Evolutionary conservation across 139 green algal genomes (phyloP).

Genomic region (Chloropicon primus): DNA sequence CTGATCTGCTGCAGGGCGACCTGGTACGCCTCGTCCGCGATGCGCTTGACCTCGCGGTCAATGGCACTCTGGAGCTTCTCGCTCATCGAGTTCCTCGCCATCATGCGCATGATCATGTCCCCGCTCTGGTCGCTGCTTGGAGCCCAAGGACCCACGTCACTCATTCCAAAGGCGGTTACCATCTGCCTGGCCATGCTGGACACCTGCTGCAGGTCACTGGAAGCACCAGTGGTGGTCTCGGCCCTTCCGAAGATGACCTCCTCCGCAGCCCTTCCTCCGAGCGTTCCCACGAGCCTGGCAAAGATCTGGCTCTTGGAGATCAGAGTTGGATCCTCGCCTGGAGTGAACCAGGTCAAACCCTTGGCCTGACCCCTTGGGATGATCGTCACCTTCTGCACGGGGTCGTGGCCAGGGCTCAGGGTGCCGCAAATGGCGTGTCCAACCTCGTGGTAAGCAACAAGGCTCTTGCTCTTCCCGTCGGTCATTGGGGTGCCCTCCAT

Average conservation of each 20-base stretch:
- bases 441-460: conserved; percentile 96
- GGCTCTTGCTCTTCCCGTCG: conserved; percentile 91
- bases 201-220: conserved; percentile 58
- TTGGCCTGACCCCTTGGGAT: conserved; percentile 90
- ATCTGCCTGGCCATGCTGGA: conserved; percentile 78
- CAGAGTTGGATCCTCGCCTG: conserved; percentile 86
- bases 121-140: conserved; percentile 48
- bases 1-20: conserved; percentile 64
- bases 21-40: conserved; percentile 55
- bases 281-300: conserved; percentile 85
- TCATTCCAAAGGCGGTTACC: conserved; percentile 98
- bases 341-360: conserved; percentile 96
- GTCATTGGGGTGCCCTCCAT: conserved; percentile 97
- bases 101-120: conserved; percentile 99
- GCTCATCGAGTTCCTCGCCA: conserved; percentile 88
- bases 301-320: conserved; percentile 95
- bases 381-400: conserved; percentile 98
- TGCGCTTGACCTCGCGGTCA: conserved; percentile 72
- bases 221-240: conserved; percentile 89
- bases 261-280: conserved; percentile 91
- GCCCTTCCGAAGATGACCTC: conserved; percentile 92
- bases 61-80: conserved; percentile 91
- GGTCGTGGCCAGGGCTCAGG: conserved; percentile 85
- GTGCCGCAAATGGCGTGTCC: conserved; percentile 95
- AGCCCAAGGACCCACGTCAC: conserved; percentile 94